Percentiles rank a stretch among this genome's conserved stretches.
phyloP scores from a whole-genome alignment of 306 rosid species.

The Spatholobus suberectus region DNA sequence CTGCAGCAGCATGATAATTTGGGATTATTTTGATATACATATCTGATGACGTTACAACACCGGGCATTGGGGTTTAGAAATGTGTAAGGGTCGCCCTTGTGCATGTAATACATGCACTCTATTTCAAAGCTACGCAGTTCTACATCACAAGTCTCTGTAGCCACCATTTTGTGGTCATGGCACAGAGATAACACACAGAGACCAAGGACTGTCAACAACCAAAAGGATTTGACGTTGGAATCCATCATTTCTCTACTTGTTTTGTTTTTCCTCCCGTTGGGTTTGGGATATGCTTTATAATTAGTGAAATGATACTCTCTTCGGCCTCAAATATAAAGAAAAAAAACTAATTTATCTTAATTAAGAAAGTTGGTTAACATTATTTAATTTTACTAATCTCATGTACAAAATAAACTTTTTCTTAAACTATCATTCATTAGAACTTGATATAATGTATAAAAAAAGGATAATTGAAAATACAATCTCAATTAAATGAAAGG shows the following conservation, averaged over 20 bases:
- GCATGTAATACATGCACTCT: constrained; percentile 44
- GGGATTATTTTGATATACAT: no score
- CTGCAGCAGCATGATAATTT: constrained; percentile 40
- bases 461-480: no score
- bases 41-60: constrained; percentile 22
- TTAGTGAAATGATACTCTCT: no score
- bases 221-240: not conserved
- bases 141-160: constrained; percentile 7
- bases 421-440: no score
- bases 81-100: not conserved
- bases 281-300: not conserved
- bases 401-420: no score
- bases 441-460: no score
- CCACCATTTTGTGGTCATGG: not conserved
- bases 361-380: no score
- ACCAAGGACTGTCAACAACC: not conserved
- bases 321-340: no score
- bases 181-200: not conserved
- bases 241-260: constrained; percentile 1
- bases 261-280: not conserved
- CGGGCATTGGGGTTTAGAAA: constrained; percentile 10
- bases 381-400: no score
- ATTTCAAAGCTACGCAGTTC: constrained; percentile 29
- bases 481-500: no score
- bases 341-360: no score